Percentiles rank a stretch among this genome's conserved stretches.
Evolutionary conservation across 1,139 yeast species (phyloP).

Genomic region (Magnusiomyces fungicola): DNA sequence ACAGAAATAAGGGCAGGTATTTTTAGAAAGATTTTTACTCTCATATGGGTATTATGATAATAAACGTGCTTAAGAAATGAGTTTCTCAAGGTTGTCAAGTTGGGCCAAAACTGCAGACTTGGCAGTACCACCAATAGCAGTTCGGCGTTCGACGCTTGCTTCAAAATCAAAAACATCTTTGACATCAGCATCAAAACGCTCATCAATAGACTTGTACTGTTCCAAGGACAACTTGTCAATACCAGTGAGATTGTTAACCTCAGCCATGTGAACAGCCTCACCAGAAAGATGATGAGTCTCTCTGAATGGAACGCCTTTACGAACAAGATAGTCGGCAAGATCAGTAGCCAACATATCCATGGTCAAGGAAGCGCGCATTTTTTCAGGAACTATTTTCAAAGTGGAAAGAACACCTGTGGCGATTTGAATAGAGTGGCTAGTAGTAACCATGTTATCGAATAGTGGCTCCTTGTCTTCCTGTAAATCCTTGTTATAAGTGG

Average conservation of each 20-base stretch:
- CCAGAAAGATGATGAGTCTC: conserved; percentile 99
- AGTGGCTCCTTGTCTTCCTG: conserved; percentile 98
- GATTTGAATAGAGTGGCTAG: conserved; percentile 85
- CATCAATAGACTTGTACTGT: conserved; percentile 73
- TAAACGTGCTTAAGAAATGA: conserved; percentile 14
- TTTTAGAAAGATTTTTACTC: neutral
- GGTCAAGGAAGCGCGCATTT: conserved; percentile 81
- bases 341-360: conserved; percentile 99
- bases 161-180: conserved; percentile 82
- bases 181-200: conserved; percentile 75
- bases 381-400: conserved; percentile 57
- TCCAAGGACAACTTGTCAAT: conserved; percentile 68
- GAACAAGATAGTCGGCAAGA: conserved; percentile 91
- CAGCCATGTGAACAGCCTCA: conserved; percentile 90
- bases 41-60: too few relatives aligned
- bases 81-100: conserved; percentile 36
- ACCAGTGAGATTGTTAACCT: conserved; percentile 64
- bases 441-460: conserved; percentile 83
- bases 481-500: conserved; percentile 95
- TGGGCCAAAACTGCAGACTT: conserved; percentile 79
- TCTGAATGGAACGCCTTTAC: conserved; percentile 98
- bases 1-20: neutral
- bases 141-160: conserved; percentile 90
- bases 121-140: conserved; percentile 96
- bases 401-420: conserved; percentile 97